phyloP scores from a whole-genome alignment of 2,329 filamentous ascomycete genomes.

The Rhynchosporium agropyri region DNA sequence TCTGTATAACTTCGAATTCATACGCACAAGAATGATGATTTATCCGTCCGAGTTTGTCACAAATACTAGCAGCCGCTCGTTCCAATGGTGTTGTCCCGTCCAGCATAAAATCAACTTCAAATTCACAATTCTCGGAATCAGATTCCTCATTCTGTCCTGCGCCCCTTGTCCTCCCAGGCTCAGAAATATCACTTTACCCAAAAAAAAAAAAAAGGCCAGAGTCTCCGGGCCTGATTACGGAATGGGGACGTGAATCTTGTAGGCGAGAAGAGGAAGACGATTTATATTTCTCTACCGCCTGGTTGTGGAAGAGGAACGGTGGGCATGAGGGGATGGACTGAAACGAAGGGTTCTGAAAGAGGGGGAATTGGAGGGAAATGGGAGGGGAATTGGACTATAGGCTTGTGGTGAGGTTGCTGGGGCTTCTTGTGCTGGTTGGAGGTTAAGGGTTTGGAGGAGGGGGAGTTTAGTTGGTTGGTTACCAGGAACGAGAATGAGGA shows the following conservation, averaged over 20 bases:
- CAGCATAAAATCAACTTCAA: neutral
- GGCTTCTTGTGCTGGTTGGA: constrained; percentile 37
- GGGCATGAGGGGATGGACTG: constrained; percentile 23
- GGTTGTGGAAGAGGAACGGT: constrained; percentile 18
- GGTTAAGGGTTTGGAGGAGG: constrained; percentile 31
- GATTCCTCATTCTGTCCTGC: constrained; percentile 30
- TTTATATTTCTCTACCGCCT: constrained; percentile 37
- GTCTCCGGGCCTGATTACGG: constrained; percentile 32
- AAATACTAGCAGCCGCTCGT: constrained; percentile 1
- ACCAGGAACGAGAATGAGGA: constrained; percentile 9
- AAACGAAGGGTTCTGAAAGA: constrained; percentile 1
- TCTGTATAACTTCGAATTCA: neutral
- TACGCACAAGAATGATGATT: neutral
- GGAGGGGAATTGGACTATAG: constrained; percentile 14
- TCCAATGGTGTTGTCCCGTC: neutral
- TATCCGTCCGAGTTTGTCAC: neutral
- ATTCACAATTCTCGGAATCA: neutral
- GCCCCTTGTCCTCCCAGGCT: constrained; percentile 34
- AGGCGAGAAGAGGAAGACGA: constrained; percentile 25
- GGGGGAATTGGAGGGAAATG: neutral
- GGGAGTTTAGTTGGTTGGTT: constrained; percentile 26
- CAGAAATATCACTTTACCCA: constrained; percentile 35
- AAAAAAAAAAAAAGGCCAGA: constrained; percentile 26
- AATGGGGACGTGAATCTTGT: constrained; percentile 33
- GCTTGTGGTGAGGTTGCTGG: constrained; percentile 32